phyloP scores from a whole-genome alignment of 23 red algal species.

The Cyanidiococcus yangmingshanensis region DNA sequence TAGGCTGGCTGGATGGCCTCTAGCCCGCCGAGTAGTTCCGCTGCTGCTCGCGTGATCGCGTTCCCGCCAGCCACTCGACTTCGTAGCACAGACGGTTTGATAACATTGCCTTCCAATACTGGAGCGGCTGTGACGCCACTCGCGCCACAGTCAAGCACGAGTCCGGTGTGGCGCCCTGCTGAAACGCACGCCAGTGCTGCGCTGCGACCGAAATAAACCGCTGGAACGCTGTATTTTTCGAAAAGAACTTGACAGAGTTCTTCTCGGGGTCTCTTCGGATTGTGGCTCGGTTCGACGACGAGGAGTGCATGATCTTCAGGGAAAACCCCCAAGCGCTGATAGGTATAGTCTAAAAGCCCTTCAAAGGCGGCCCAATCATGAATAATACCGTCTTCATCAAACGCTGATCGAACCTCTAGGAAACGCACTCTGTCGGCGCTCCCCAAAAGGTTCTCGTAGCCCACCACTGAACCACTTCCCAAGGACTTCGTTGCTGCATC shows the following conservation, averaged over 20 bases:
- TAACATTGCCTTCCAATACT: slow-evolving; percentile 64
- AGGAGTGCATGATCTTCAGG: slow-evolving; percentile 68
- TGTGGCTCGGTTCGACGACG: slow-evolving; percentile 67
- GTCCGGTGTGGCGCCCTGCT: slow-evolving; percentile 58
- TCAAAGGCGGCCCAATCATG: slow-evolving; percentile 80
- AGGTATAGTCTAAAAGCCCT: slow-evolving; percentile 47
- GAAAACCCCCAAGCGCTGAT: slow-evolving; percentile 35
- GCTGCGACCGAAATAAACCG: slow-evolving; percentile 47
- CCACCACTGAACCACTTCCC: slow-evolving; percentile 24
- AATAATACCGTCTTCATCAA: slow-evolving; percentile 61
- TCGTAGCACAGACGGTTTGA: slow-evolving; percentile 47
- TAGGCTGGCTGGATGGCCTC: not conserved
- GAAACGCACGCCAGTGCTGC: slow-evolving; percentile 69
- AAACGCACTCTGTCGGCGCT: slow-evolving; percentile 23
- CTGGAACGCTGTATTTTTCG: slow-evolving; percentile 85
- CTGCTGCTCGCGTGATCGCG: not conserved
- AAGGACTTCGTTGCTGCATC: not conserved
- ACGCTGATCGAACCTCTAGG: slow-evolving; percentile 62
- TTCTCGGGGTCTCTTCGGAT: slow-evolving; percentile 51
- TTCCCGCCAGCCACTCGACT: slow-evolving; percentile 41
- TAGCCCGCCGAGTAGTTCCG: not conserved
- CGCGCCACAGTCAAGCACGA: slow-evolving; percentile 83
- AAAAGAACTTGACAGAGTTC: slow-evolving; percentile 73
- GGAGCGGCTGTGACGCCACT: slow-evolving; percentile 57
- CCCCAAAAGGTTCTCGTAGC: slow-evolving; percentile 23